Evolutionary conservation across 2,329 filamentous ascomycete genomes (phyloP).

Genomic region (Aspergillus sp.): DNA sequence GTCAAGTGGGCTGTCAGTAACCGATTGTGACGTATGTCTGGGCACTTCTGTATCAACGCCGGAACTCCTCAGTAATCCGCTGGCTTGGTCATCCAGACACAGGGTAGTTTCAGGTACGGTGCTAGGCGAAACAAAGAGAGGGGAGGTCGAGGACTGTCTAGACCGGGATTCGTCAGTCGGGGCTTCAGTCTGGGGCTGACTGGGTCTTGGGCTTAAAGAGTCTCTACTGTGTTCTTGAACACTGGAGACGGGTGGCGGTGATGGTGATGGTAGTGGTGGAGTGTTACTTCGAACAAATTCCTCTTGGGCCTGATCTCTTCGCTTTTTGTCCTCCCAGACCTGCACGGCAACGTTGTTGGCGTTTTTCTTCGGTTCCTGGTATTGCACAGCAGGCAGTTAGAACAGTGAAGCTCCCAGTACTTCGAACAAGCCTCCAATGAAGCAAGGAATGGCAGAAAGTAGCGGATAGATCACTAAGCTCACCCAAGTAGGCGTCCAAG

Average conservation of each 20-base stretch:
- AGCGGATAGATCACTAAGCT: conserved; percentile 18
- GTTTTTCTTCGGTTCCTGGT: conserved; percentile 39
- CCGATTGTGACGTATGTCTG: not conserved
- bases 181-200: not conserved
- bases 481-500: conserved; percentile 43
- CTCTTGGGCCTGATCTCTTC: conserved; percentile 10
- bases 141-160: conserved; percentile 15
- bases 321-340: conserved; percentile 33
- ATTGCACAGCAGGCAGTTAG: conserved; percentile 10
- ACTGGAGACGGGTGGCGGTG: not conserved
- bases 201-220: not conserved
- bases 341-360: conserved; percentile 34
- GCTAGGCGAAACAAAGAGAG: conserved; percentile 22
- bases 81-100: not conserved
- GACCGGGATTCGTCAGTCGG: not conserved
- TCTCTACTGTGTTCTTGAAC: conserved; percentile 5
- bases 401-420: not conserved
- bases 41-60: not conserved
- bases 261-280: conserved; percentile 3
- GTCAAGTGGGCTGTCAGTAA: not conserved
- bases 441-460: not conserved
- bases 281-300: conserved; percentile 12
- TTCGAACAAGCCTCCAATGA: not conserved
- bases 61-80: not conserved
- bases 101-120: not conserved